phyloP scores from a whole-genome alignment of 805 yeast genomes.

The Torulaspora maleeae region DNA sequence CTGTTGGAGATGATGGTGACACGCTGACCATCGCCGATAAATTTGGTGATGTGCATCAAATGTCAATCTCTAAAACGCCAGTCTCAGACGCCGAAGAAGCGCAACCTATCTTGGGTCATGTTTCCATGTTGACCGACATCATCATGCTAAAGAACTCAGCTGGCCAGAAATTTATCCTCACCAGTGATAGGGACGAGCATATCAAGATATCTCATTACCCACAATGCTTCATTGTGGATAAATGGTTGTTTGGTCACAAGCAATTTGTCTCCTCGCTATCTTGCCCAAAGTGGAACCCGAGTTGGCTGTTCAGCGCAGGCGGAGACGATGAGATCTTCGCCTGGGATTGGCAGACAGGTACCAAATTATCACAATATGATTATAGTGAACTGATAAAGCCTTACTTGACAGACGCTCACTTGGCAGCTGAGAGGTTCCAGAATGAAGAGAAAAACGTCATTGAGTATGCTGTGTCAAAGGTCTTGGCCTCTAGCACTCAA shows the following conservation, averaged over 20 bases:
- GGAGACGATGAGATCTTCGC: slow-evolving; percentile 72
- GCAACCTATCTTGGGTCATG: slow-evolving; percentile 87
- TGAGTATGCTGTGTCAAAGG: slow-evolving; percentile 51
- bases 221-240: slow-evolving; percentile 66
- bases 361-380: slow-evolving; percentile 46
- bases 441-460: slow-evolving; percentile 43
- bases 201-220: slow-evolving; percentile 81
- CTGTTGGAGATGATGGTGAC: slow-evolving; percentile 48
- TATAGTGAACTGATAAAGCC: slow-evolving; percentile 41
- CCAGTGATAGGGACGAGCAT: slow-evolving; percentile 96
- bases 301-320: slow-evolving; percentile 72
- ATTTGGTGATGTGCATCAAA: slow-evolving; percentile 87
- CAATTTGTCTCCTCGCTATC: slow-evolving; percentile 71
- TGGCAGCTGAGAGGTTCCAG: slow-evolving; percentile 61
- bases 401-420: slow-evolving; percentile 51
- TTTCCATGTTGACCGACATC: slow-evolving; percentile 89
- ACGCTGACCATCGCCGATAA: slow-evolving; percentile 78
- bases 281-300: slow-evolving; percentile 48
- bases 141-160: slow-evolving; percentile 17
- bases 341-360: slow-evolving; percentile 74
- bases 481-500: slow-evolving; percentile 34
- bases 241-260: slow-evolving; percentile 81
- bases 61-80: slow-evolving; percentile 42
- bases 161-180: slow-evolving; percentile 51
- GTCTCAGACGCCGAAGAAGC: slow-evolving; percentile 41